Percentiles rank a stretch among this genome's conserved stretches.
phyloP scores from a whole-genome alignment of 805 yeast genomes.

The Myxozyma sirexii region DNA sequence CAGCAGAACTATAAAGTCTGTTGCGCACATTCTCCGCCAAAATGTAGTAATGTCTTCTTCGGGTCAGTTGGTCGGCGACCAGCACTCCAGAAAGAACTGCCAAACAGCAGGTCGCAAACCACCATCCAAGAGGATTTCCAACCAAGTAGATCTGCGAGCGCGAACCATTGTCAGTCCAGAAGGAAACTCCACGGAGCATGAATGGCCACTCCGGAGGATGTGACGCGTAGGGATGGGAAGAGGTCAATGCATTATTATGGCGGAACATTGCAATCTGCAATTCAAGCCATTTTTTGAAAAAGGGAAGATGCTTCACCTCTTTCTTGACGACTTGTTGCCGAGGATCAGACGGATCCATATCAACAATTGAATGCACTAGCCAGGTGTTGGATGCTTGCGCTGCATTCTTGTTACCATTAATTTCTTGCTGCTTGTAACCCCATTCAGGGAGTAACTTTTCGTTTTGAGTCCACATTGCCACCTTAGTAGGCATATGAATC shows the following conservation, averaged over 20 bases:
- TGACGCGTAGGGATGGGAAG: conserved; percentile 95
- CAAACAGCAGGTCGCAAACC: conserved; percentile 71
- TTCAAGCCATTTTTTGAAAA: conserved; percentile 86
- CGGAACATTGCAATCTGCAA: conserved; percentile 86
- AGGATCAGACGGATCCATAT: conserved; percentile 54
- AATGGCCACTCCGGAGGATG: conserved; percentile 92
- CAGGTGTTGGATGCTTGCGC: conserved; percentile 70
- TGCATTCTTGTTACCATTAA: conserved; percentile 88
- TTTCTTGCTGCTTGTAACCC: conserved; percentile 91
- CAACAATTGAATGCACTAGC: conserved; percentile 71
- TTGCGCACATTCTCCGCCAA: conserved; percentile 64
- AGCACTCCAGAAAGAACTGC: conserved; percentile 65
- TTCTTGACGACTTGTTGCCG: conserved; percentile 67
- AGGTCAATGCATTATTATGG: conserved; percentile 82
- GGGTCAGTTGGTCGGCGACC: conserved; percentile 72
- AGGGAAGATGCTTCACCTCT: conserved; percentile 62
- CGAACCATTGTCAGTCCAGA: conserved; percentile 78
- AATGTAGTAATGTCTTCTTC: conserved; percentile 67
- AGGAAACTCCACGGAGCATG: conserved; percentile 86
- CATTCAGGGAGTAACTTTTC: conserved; percentile 88
- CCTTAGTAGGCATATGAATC: conserved; percentile 82
- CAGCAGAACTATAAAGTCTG: conserved; percentile 74
- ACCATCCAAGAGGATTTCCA: conserved; percentile 91
- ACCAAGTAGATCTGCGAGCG: conserved; percentile 81
- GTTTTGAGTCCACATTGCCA: conserved; percentile 88